phyloP scores from a whole-genome alignment of 331 rosid genomes.

The Rhamnella rubrinervis region DNA sequence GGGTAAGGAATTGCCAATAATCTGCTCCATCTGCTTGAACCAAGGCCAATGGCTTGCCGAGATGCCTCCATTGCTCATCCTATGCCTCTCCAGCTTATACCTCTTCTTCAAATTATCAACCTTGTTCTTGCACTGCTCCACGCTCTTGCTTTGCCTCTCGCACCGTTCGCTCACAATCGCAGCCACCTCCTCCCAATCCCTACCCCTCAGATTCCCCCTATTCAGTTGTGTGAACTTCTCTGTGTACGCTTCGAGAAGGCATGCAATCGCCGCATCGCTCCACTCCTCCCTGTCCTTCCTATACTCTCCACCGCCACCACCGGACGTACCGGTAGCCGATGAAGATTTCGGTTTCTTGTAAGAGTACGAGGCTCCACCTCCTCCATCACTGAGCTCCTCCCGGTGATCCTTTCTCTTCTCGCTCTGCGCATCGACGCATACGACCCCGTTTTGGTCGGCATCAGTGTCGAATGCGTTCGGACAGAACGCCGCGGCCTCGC shows the following conservation, averaged over 20 bases:
- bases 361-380: slow-evolving; percentile 42
- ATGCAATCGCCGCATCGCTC: slow-evolving; percentile 88
- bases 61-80: slow-evolving; percentile 74
- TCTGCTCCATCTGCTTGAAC: slow-evolving; percentile 89
- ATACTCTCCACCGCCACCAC: slow-evolving; percentile 52
- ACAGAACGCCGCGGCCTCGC: slow-evolving; percentile 42
- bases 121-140: slow-evolving; percentile 95
- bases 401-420: slow-evolving; percentile 66
- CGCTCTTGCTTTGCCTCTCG: slow-evolving; percentile 81
- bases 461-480: slow-evolving; percentile 57
- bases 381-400: slow-evolving; percentile 63
- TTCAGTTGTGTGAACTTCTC: slow-evolving; percentile 91
- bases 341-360: slow-evolving; percentile 44
- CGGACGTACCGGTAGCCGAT: slow-evolving; percentile 1
- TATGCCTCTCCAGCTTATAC: slow-evolving; percentile 84
- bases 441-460: slow-evolving; percentile 34
- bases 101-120: slow-evolving; percentile 92
- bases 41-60: slow-evolving; percentile 92
- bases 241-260: slow-evolving; percentile 82
- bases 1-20: slow-evolving; percentile 77
- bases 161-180: slow-evolving; percentile 74
- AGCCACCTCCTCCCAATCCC: slow-evolving; percentile 98
- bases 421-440: slow-evolving; percentile 23
- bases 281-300: slow-evolving; percentile 96
- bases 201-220: slow-evolving; percentile 86